These are phyloP conservation scores for Trypanosoma theileri DNA, from an alignment of 208 protist species.

Conservation along the genomic window DNA sequence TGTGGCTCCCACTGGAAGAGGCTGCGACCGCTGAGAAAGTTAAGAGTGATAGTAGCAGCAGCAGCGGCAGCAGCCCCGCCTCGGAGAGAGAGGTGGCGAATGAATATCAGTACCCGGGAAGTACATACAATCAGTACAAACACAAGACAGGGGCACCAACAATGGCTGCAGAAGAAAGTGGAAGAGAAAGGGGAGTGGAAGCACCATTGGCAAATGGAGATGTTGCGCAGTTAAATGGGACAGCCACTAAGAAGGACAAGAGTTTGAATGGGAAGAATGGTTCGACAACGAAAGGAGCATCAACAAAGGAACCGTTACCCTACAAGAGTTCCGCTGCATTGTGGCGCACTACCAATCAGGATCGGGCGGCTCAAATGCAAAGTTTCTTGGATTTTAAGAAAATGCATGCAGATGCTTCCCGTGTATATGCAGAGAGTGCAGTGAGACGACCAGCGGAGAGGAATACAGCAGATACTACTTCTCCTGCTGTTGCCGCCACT, in stretches of 20 bases:
- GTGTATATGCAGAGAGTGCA: slow-evolving; percentile 55
- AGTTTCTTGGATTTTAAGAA: slow-evolving; percentile 76
- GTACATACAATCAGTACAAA: slow-evolving; percentile 75
- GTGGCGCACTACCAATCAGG: slow-evolving; percentile 87
- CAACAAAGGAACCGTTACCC: background rate
- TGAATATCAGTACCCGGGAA: slow-evolving; percentile 73
- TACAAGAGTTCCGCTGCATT: slow-evolving; percentile 59
- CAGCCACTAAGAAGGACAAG: background rate
- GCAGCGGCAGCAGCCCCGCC: slow-evolving; percentile 37
- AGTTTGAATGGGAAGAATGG: background rate
- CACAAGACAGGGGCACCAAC: slow-evolving; percentile 13
- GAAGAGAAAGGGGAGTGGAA: background rate
- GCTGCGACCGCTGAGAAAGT: background rate
- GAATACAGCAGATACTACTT: background rate
- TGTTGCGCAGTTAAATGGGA: slow-evolving; percentile 20
- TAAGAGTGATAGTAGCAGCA: slow-evolving; percentile 15
- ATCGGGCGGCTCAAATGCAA: slow-evolving; percentile 60
- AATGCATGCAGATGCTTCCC: slow-evolving; percentile 55
- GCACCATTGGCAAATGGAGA: slow-evolving; percentile 22
- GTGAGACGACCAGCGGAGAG: slow-evolving; percentile 4
- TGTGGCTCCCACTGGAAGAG: slow-evolving; percentile 53
- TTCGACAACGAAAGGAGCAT: background rate
- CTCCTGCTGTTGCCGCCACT: background rate
- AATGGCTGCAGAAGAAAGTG: background rate
- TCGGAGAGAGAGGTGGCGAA: slow-evolving; percentile 38